Conservation (phyloP, 768 basidiomycete genomes). For the Solioccasus polychromus region DNA sequence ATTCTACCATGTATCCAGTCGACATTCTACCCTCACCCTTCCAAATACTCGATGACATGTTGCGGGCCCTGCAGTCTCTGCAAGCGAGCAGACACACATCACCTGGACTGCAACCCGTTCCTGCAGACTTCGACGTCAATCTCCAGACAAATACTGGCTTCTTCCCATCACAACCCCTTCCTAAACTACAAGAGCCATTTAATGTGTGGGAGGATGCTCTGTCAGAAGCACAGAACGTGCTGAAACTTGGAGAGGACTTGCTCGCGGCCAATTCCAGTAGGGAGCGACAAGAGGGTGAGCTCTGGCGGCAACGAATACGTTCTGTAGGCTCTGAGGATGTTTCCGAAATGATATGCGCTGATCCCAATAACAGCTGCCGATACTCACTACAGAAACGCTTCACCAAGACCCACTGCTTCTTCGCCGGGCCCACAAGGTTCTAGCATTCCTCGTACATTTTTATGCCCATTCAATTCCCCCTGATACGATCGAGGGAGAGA, state of each 20-base stretch:
- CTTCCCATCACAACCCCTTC: conserved; percentile 67
- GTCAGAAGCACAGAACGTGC: conserved; percentile 46
- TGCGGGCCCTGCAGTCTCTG: conserved; percentile 46
- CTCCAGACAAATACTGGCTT: conserved; percentile 66
- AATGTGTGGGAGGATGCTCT: conserved; percentile 72
- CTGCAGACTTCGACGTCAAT: conserved; percentile 51
- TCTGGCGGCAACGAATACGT: conserved; percentile 64
- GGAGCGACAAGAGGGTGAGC: conserved; percentile 54
- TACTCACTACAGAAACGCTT: conserved; percentile 56
- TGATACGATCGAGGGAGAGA: conserved; percentile 34
- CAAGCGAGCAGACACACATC: conserved; percentile 32
- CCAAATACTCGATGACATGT: conserved; percentile 45
- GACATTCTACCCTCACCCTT: conserved; percentile 53
- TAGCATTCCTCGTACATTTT: conserved; percentile 87
- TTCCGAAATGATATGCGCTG: conserved; percentile 6
- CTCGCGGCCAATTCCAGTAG: conserved; percentile 43
- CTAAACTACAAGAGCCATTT: conserved; percentile 52
- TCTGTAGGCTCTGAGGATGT: conserved; percentile 45
- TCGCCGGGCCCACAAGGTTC: conserved; percentile 84
- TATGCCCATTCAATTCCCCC: conserved; percentile 80
- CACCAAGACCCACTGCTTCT: conserved; percentile 55
- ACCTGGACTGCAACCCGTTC: conserved; percentile 33
- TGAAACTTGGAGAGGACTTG: conserved; percentile 58
- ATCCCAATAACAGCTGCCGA: conserved; percentile 57
- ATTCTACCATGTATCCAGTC: conserved; percentile 24